These are phyloP conservation scores for Mollisiaceae sp. DNA, from an alignment of 2,329 filamentous ascomycete species.

Conservation along the genomic window DNA sequence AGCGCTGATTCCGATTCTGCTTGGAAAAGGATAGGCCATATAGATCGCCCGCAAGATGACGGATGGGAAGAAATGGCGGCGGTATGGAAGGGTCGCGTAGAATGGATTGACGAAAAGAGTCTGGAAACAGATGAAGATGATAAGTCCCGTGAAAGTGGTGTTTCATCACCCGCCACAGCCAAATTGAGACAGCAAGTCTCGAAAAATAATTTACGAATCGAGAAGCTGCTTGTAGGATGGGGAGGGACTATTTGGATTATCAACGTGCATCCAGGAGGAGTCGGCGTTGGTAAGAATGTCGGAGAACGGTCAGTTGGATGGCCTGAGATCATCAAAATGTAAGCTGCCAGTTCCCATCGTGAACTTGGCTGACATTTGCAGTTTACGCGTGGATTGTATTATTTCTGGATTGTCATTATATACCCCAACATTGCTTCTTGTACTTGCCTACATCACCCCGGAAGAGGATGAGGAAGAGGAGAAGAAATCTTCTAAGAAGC, in stretches of 20 bases:
- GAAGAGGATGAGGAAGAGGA: conserved; percentile 60
- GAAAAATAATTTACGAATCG: conserved; percentile 57
- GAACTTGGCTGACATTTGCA: conserved; percentile 47
- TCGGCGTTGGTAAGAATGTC: conserved; percentile 67
- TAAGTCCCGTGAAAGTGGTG: conserved; percentile 38
- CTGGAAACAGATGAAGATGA: conserved; percentile 74
- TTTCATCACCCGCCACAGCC: conserved; percentile 51
- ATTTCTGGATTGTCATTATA: conserved; percentile 97
- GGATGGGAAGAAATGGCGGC: conserved; percentile 96
- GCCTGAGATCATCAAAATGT: conserved; percentile 93
- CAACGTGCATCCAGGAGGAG: conserved; percentile 80
- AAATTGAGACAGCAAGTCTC: conserved; percentile 56
- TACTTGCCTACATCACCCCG: conserved; percentile 86
- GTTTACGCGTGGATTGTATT: conserved; percentile 94
- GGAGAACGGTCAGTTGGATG: conserved; percentile 76
- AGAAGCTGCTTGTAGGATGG: conserved; percentile 93
- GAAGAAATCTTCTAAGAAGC: conserved; percentile 44
- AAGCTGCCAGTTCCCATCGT: conserved; percentile 48
- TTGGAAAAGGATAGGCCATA: conserved; percentile 94
- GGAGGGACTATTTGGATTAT: conserved; percentile 96
- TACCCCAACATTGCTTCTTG: conserved; percentile 86
- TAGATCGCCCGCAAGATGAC: conserved; percentile 83
- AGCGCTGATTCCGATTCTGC: conserved; percentile 77
- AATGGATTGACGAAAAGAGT: conserved; percentile 88
- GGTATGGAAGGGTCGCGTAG: conserved; percentile 89